These are phyloP conservation scores for Perkinsus marinus DNA, from an alignment of 169 alveolate species.

Conservation along the genomic window DNA sequence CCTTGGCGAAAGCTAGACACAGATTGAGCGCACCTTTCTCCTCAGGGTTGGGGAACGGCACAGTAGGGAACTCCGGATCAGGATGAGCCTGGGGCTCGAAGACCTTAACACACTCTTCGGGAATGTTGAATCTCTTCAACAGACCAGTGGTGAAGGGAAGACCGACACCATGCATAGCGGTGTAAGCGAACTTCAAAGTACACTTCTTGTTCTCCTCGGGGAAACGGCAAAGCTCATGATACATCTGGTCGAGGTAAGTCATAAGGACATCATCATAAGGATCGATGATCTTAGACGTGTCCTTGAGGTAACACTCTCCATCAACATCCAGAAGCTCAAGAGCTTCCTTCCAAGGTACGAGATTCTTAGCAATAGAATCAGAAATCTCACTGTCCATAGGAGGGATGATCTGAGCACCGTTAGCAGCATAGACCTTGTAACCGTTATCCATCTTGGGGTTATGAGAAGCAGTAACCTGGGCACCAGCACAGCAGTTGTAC, in stretches of 20 bases:
- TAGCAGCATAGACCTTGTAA: conserved; percentile 53
- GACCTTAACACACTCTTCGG: neutral
- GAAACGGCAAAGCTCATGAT: conserved; percentile 26
- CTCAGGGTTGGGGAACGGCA: conserved; percentile 57
- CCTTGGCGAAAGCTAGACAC: conserved; percentile 24
- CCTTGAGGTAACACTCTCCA: neutral
- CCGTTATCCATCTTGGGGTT: conserved; percentile 63
- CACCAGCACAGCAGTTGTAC: conserved; percentile 42
- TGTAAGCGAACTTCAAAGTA: conserved; percentile 40
- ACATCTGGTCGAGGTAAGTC: conserved; percentile 28
- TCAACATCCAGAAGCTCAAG: neutral
- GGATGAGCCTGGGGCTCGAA: conserved; percentile 40
- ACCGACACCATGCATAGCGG: conserved; percentile 76
- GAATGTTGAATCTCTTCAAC: neutral
- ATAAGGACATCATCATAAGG: conserved; percentile 32
- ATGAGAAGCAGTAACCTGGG: conserved; percentile 69
- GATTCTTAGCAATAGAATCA: conserved; percentile 16
- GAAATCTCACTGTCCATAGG: conserved; percentile 44
- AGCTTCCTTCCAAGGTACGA: neutral
- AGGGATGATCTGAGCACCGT: conserved; percentile 59
- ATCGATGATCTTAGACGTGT: neutral
- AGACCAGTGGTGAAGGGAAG: neutral
- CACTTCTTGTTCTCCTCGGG: conserved; percentile 20
- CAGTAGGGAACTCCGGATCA: conserved; percentile 62
- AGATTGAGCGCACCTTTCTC: conserved; percentile 51